Evolutionary conservation across 2,329 filamentous ascomycete species (phyloP), one percentile per base, ranked within the genome.

Genomic region (Pseudophaeomoniella oleicola): DNA sequence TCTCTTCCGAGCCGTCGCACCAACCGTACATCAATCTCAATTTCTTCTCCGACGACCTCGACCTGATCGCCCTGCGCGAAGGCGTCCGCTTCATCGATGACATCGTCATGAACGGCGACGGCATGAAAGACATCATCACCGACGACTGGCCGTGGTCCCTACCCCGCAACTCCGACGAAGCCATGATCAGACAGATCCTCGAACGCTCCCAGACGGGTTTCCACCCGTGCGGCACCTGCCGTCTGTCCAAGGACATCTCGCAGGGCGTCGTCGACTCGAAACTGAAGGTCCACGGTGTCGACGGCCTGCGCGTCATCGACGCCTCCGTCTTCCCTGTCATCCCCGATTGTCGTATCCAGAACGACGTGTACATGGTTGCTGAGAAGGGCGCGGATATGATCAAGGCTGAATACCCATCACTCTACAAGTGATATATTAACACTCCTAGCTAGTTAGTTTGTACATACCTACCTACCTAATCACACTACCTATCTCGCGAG

Each of bases 161-260:
- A 69, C 72, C 72, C 0, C 58, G 67, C 2, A 47, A 69, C 10
- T 62, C 61, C 1, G 70, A 77, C 36, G 64, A 67, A 39, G 64
- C 56, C 2, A 77, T 78, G 72, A 64, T 68, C 30, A 59, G 60
- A 35, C 55, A 62, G 29, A 65, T 77, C 10, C 51, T 77, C 5
- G 72, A 77, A 38, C 59, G 72, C n/a, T 68, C 55, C 18, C 70
- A 77, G 55, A 77, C 72, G 3, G 64, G 60, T 0, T 75, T 71
- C 56, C 69, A 75, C 44, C 71, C 71, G 3, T 74, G 69, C 36
- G 71, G 73, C 32, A 74, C 67, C 5, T 52, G 58, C 4, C 64
- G 72, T 14, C 57, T 77, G 9, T 65, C 61, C 4, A 67, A 69
- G 52, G 53, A 50, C 44, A 64, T 74, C 40, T 40, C 59, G 3